Base-by-base conservation (phyloP, 2,329 filamentous ascomycete species). In the Talaromyces amestolkiae region DNA sequence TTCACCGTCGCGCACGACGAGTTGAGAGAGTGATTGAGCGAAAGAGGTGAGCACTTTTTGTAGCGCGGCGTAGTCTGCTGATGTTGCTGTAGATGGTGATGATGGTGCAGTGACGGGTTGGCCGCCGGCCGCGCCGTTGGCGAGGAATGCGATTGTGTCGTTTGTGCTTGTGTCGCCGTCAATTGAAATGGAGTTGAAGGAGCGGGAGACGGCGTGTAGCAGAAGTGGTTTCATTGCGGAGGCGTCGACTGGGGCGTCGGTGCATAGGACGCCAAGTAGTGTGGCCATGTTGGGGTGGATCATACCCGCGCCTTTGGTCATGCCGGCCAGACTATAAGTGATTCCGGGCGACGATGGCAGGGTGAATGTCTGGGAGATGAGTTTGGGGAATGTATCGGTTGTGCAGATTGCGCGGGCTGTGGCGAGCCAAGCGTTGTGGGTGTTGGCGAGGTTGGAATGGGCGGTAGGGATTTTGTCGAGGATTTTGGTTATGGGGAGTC, bases 271-370 rank as follows among this genome's bases (percentile, higher is more conserved):
- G 63, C 92, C 93, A 41, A 99, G 87, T 39, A 98, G 86, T 0
- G 95, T 99, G 35, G 93, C 95, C 93, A 99, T 97, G 82, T 99
- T 98, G 58, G 95, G 95, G 75, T 97, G 93, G 77, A 99, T 97
- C 95, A 99, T 99, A 74, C 95, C 95, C 5, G 95, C 95, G 65
- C 95, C 95, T 82, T 99, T 99, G 73, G 94, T 96, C 87, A 96
- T 96, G 71, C 95, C 95, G 13, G 92, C 93, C 59, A 99, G 90
- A 71, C 86, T 85, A 81, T 97, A 99, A 76, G 90, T 88, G 59
- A 87, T 83, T 19, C 84, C 84, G 0, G 91, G 87, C 3, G 91
- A 91, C 1, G 91, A 93, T 3, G 95, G 93, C 37, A 99, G 87
- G 33, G 84, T 88, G 79, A 98, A 99, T 15, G 88, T 87, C 70